Evolutionary conservation across 345 rosid species (phyloP).

Genomic region (Salix brachista): DNA sequence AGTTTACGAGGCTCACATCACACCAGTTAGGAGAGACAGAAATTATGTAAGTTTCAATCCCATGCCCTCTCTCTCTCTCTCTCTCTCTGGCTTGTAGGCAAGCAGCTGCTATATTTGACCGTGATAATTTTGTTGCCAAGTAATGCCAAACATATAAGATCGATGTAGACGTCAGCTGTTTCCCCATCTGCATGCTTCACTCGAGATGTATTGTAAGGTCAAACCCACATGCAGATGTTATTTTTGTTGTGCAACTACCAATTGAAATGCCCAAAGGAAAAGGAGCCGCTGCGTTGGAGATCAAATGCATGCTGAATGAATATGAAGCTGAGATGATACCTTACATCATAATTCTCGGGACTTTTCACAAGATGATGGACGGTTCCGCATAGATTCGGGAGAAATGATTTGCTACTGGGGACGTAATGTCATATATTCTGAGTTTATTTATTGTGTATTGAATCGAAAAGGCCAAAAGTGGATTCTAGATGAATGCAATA

Average conservation of each 20-base stretch:
- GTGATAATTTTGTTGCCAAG: neutral
- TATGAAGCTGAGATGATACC: neutral
- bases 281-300: neutral
- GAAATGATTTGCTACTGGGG: neutral
- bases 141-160: no score
- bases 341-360: neutral
- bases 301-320: neutral
- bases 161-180: slow-evolving; percentile 15
- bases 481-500: neutral
- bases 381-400: neutral
- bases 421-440: neutral
- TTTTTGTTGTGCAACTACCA: neutral
- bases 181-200: neutral
- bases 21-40: slow-evolving; percentile 3
- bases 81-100: slow-evolving; percentile 14
- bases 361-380: neutral
- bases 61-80: slow-evolving; percentile 5
- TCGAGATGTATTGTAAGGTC: slow-evolving; percentile 11
- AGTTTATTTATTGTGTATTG: neutral
- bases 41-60: slow-evolving; percentile 25
- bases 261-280: no score
- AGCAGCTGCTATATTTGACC: slow-evolving; percentile 50
- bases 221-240: slow-evolving; percentile 18
- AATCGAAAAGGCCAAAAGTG: neutral
- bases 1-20: slow-evolving; percentile 33